phyloP scores from a whole-genome alignment of 345 rosid genomes.

The Sonneratia alba region DNA sequence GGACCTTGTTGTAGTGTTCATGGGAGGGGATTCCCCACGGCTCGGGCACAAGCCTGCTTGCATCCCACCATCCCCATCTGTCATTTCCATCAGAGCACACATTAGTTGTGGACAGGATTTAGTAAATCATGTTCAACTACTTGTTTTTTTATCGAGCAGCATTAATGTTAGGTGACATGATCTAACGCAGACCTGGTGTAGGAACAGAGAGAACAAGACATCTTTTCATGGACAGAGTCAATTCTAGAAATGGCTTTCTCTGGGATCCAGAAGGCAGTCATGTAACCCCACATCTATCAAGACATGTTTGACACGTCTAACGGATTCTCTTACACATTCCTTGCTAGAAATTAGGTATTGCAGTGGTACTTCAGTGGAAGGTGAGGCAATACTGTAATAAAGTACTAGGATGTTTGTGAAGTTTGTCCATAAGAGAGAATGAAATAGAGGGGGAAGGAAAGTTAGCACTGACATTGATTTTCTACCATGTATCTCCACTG shows the following conservation, averaged over 20 bases:
- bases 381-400: too few species aligned
- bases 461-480: slow-evolving; percentile 59
- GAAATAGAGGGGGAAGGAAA: neutral
- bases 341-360: too few species aligned
- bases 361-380: too few species aligned
- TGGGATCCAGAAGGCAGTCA: neutral
- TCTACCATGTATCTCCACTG: slow-evolving; percentile 79
- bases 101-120: neutral
- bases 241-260: too few species aligned
- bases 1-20: slow-evolving; percentile 49
- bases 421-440: neutral
- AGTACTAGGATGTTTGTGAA: too few species aligned
- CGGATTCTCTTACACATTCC: neutral
- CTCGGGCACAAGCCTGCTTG: slow-evolving; percentile 55
- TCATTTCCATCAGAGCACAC: slow-evolving; percentile 4
- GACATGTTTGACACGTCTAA: neutral
- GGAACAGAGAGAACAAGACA: too few species aligned
- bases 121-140: neutral
- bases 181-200: too few species aligned
- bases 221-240: too few species aligned
- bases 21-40: slow-evolving; percentile 58
- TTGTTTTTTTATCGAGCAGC: neutral
- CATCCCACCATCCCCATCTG: slow-evolving; percentile 82
- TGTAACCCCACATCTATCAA: neutral
- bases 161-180: neutral